These are phyloP conservation scores for Phtheirospermum japonicum DNA, from an alignment of 257 asterid species.

Conservation along the genomic window DNA sequence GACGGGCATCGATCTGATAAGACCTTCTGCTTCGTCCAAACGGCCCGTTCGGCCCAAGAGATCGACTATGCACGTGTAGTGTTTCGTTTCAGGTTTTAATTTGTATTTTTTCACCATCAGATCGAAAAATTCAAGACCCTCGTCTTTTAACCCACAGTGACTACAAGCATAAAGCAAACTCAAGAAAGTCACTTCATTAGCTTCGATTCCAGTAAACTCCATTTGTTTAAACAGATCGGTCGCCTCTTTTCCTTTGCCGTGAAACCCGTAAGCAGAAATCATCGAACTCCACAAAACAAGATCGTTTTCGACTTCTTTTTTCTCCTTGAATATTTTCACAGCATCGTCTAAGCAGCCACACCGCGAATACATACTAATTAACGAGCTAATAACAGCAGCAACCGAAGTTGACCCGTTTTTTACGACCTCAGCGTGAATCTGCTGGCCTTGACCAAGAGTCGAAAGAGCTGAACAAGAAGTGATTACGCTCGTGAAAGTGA, in stretches of 20 bases:
- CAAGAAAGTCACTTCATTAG: slow-evolving; percentile 69
- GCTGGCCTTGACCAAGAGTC: slow-evolving; percentile 86
- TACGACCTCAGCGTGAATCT: slow-evolving; percentile 75
- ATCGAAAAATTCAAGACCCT: slow-evolving; percentile 63
- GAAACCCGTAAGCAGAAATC: slow-evolving; percentile 90
- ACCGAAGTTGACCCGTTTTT: slow-evolving; percentile 58
- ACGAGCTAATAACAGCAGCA: slow-evolving; percentile 63
- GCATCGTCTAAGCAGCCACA: slow-evolving; percentile 87
- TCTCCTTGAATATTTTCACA: slow-evolving; percentile 54
- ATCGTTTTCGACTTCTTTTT: slow-evolving; percentile 48
- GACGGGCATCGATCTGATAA: slow-evolving; percentile 69
- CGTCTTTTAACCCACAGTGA: slow-evolving; percentile 75
- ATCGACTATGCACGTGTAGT: slow-evolving; percentile 84
- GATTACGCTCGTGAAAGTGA: slow-evolving; percentile 75
- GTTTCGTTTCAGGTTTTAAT: slow-evolving; percentile 68
- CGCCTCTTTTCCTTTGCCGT: slow-evolving; percentile 79
- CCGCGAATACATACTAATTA: slow-evolving; percentile 82
- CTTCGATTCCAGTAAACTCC: slow-evolving; percentile 56
- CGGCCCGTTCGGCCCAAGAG: slow-evolving; percentile 86
- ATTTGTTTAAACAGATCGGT: slow-evolving; percentile 50
- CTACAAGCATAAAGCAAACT: slow-evolving; percentile 86
- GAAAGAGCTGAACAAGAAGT: slow-evolving; percentile 78
- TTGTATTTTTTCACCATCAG: slow-evolving; percentile 49
- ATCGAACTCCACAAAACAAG: slow-evolving; percentile 72
- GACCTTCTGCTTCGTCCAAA: slow-evolving; percentile 69